phyloP scores from a whole-genome alignment of 2,329 filamentous ascomycete genomes.

The Venturia effusa region DNA sequence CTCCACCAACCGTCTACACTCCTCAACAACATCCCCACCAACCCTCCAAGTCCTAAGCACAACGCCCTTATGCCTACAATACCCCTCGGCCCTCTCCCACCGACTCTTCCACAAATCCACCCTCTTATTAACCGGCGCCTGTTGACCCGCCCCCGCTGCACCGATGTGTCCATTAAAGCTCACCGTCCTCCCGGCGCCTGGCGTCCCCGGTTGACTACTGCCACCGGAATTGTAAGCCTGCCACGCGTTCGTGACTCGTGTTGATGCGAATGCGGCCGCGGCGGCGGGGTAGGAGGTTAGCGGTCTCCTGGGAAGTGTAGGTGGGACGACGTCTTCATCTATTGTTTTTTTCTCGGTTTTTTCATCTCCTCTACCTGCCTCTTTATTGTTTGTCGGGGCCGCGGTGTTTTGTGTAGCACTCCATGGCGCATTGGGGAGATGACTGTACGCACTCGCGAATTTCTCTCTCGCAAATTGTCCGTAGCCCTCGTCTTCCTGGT shows the following conservation, averaged over 20 bases:
- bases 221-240: constrained; percentile 18
- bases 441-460: constrained; percentile 28
- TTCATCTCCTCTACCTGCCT: background rate
- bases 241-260: constrained; percentile 21
- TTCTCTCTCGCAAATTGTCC: constrained; percentile 28
- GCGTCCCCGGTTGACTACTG: constrained; percentile 16
- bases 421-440: constrained; percentile 24
- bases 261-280: constrained; percentile 27
- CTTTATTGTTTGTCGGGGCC: background rate
- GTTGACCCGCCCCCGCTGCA: constrained; percentile 13
- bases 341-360: constrained; percentile 8
- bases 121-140: constrained; percentile 47
- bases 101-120: constrained; percentile 62
- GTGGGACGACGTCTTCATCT: constrained; percentile 16
- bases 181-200: background rate
- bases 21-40: constrained; percentile 57
- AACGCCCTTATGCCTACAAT: constrained; percentile 55
- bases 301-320: constrained; percentile 26
- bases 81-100: constrained; percentile 52
- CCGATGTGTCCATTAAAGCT: background rate
- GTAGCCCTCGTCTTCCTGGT: constrained; percentile 26
- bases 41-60: constrained; percentile 61
- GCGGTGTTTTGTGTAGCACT: background rate
- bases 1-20: constrained; percentile 55
- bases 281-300: constrained; percentile 26